Conservation (phyloP, 2,329 filamentous ascomycete genomes). For the Neocucurbitaria cava region DNA sequence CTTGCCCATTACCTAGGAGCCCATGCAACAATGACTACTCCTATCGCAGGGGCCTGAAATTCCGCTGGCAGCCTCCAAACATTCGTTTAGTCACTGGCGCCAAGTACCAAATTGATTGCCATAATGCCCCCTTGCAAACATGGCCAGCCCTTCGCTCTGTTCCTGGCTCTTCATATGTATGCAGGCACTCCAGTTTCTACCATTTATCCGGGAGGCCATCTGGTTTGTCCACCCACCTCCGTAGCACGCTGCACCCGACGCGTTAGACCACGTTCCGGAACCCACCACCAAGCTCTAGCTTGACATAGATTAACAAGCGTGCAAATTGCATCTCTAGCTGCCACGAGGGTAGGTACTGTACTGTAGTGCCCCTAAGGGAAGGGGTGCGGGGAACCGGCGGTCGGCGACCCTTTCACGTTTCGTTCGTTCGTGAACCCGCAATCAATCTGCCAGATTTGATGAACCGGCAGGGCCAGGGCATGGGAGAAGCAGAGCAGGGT, state of each 20-base stretch:
- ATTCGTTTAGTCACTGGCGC: not conserved
- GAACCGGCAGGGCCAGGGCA: too few species aligned
- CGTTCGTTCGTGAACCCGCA: slow-evolving; percentile 18
- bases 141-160: not conserved
- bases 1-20: not conserved
- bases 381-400: slow-evolving; percentile 27
- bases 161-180: slow-evolving; percentile 7
- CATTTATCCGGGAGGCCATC: slow-evolving; percentile 18
- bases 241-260: not conserved
- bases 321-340: slow-evolving; percentile 15
- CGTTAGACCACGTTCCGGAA: slow-evolving; percentile 7
- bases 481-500: too few species aligned
- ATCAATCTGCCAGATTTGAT: slow-evolving; percentile 19
- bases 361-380: too few species aligned
- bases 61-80: not conserved
- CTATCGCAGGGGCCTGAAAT: not conserved
- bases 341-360: too few species aligned
- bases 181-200: slow-evolving; percentile 15
- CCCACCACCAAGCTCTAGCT: not conserved
- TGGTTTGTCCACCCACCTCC: too few species aligned
- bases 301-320: slow-evolving; percentile 10
- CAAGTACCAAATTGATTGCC: not conserved
- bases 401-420: too few species aligned
- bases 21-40: not conserved
- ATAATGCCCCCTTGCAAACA: not conserved